A percentile compares a stretch with the other conserved stretches of the same genome.
Conservation (phyloP, 2,329 filamentous ascomycete species). For the Delphinella strobiligena region DNA sequence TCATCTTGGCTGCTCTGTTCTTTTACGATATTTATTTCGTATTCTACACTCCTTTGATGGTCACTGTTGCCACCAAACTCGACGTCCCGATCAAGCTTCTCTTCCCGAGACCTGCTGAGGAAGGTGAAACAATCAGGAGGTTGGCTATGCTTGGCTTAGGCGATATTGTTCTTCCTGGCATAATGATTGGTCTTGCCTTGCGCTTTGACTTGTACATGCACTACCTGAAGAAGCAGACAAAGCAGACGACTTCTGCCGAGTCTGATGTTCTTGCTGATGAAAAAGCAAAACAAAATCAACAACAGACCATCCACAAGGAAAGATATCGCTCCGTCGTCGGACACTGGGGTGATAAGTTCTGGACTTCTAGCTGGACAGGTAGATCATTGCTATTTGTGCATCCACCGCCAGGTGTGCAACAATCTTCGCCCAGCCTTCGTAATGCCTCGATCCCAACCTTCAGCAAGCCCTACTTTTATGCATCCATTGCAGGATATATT, state of each 20-base stretch:
- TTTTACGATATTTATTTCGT: conserved; percentile 93
- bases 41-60: conserved; percentile 78
- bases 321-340: conserved; percentile 44
- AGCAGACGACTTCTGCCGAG: conserved; percentile 20
- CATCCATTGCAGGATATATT: conserved; percentile 64
- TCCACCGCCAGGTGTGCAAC: not conserved
- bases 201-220: conserved; percentile 83
- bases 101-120: conserved; percentile 53
- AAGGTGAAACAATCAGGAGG: conserved; percentile 30
- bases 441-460: conserved; percentile 37
- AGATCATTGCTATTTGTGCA: conserved; percentile 1
- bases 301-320: conserved; percentile 22
- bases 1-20: conserved; percentile 70
- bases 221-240: conserved; percentile 56
- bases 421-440: conserved; percentile 14
- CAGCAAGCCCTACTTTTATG: conserved; percentile 74
- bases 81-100: conserved; percentile 90
- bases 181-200: conserved; percentile 76
- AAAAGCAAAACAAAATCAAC: conserved; percentile 18
- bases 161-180: conserved; percentile 87
- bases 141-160: conserved; percentile 76
- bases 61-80: conserved; percentile 74
- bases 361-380: conserved; percentile 40
- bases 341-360: conserved; percentile 74
- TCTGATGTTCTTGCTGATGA: conserved; percentile 32